Conservation (phyloP, 1,284 basidiomycete genomes). For the Sutorius eximius region DNA sequence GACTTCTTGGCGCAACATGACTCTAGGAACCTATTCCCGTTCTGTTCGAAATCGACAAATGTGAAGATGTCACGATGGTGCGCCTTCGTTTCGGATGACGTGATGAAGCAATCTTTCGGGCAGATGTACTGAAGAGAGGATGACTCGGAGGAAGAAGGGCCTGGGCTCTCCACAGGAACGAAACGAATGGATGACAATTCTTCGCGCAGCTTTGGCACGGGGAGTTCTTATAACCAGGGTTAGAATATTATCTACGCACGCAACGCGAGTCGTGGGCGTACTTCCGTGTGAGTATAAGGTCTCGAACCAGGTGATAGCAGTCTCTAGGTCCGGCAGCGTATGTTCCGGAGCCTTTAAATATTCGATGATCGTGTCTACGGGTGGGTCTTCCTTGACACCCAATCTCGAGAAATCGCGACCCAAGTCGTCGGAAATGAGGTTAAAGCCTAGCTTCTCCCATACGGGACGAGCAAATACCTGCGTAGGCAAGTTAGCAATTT, state of each 20-base stretch:
- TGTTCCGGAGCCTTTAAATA: background rate
- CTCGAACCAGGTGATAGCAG: slow-evolving; percentile 27
- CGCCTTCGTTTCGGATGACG: background rate
- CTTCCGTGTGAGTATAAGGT: slow-evolving; percentile 19
- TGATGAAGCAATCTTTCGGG: slow-evolving; percentile 28
- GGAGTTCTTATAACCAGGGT: slow-evolving; percentile 6
- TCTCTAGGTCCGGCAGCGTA: slow-evolving; percentile 2
- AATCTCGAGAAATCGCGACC: slow-evolving; percentile 8
- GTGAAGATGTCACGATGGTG: slow-evolving; percentile 21
- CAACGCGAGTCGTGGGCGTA: slow-evolving; percentile 5
- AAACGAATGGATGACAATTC: slow-evolving; percentile 10
- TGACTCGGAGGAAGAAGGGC: background rate
- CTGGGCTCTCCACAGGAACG: slow-evolving; percentile 9
- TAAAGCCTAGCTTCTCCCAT: slow-evolving; percentile 28
- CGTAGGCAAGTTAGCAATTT: background rate
- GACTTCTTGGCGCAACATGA: slow-evolving; percentile 22
- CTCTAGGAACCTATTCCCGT: slow-evolving; percentile 24
- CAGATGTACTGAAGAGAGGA: background rate
- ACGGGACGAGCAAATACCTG: slow-evolving; percentile 23
- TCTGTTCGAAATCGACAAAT: slow-evolving; percentile 22
- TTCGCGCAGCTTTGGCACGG: slow-evolving; percentile 1
- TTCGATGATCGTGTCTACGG: slow-evolving; percentile 17
- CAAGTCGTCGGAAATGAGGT: slow-evolving; percentile 1
- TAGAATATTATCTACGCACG: background rate
- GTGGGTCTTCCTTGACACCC: slow-evolving; percentile 22